Evolutionary conservation across 2,329 filamentous ascomycete species (phyloP), one percentile per base, ranked within the genome.

Genomic region (Botrytis fabae): DNA sequence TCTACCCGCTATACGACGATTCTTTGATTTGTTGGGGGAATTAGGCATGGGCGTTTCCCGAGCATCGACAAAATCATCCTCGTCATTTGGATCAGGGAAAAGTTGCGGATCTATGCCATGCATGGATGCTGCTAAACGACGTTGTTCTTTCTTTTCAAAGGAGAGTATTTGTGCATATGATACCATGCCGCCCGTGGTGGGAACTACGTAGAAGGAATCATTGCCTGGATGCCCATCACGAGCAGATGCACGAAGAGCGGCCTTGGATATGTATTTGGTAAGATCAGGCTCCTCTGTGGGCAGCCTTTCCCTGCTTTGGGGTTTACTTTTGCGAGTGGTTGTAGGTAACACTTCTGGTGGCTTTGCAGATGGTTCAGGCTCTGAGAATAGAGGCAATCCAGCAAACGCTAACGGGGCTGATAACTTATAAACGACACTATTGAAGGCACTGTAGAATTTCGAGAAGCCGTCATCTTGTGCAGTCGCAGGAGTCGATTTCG

Each of bases 141-240:
- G 85, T 80, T 88, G 90, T 80, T 91, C 90, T 78, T 91, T 91
- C 76, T 90, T 88, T 51, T 88, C 89, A 77, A 89, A 91, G 60
- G 85, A 91, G 32, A 97, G 85, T 70, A 99, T 98, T 75, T 92
- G 94, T 62, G 96, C 95, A 80, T 98, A 99, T 0, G 94, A 96
- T 74, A 95, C 92, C 4, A 94, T 98, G 76, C 95, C 94, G 8
- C 96, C 95, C 28, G 93, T 94, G 0, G 93, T 93, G 6, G 95
- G 96, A 1, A 99, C 96, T 1, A 98, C 92, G 81, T 98, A 98
- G 84, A 99, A 99, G 14, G 93, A 96, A 78, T 93, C 92, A 73
- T 86, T 88, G 22, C 82, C 83, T 25, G 87, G 86, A 42, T 90
- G 87, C 0, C 89, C 89, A 44, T 91, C 91, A 72, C 93, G 90